Conservation (phyloP, 768 basidiomycete species). For the Phaffia australis region DNA sequence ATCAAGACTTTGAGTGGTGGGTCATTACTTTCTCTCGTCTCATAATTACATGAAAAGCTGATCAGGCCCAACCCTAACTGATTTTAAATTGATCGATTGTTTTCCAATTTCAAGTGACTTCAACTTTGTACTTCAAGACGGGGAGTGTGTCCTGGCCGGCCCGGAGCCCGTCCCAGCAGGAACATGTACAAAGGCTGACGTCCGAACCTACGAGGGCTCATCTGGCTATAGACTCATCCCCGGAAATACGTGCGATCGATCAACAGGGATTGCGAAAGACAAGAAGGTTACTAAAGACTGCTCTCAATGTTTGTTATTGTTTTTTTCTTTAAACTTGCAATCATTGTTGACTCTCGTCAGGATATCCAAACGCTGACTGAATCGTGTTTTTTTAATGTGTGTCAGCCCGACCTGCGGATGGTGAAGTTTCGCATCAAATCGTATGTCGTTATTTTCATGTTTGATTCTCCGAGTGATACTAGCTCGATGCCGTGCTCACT, state of each 20-base stretch:
- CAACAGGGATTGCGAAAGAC: slow-evolving; percentile 56
- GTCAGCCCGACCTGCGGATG: slow-evolving; percentile 69
- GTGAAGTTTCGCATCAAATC: slow-evolving; percentile 61
- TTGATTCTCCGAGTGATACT: too few species aligned
- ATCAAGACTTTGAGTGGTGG: slow-evolving; percentile 90
- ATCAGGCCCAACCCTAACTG: background rate
- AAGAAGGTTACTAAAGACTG: slow-evolving; percentile 61
- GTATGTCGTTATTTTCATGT: slow-evolving; percentile 42
- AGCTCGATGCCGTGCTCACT: background rate
- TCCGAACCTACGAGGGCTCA: slow-evolving; percentile 64
- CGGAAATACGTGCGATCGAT: slow-evolving; percentile 70
- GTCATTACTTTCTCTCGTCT: slow-evolving; percentile 20
- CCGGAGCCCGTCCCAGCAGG: slow-evolving; percentile 76
- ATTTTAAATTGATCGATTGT: background rate
- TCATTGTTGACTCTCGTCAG: slow-evolving; percentile 16
- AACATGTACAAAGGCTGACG: slow-evolving; percentile 51
- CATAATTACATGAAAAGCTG: background rate
- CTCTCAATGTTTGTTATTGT: slow-evolving; percentile 49
- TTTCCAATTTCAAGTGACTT: slow-evolving; percentile 55
- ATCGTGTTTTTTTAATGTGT: background rate
- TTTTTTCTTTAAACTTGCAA: background rate
- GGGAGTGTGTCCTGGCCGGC: slow-evolving; percentile 69
- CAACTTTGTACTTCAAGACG: slow-evolving; percentile 66
- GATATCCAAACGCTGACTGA: background rate
- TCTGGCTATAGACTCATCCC: slow-evolving; percentile 87